Conservation (phyloP, 441 rosid genomes). For the Metrosideros polymorpha region DNA sequence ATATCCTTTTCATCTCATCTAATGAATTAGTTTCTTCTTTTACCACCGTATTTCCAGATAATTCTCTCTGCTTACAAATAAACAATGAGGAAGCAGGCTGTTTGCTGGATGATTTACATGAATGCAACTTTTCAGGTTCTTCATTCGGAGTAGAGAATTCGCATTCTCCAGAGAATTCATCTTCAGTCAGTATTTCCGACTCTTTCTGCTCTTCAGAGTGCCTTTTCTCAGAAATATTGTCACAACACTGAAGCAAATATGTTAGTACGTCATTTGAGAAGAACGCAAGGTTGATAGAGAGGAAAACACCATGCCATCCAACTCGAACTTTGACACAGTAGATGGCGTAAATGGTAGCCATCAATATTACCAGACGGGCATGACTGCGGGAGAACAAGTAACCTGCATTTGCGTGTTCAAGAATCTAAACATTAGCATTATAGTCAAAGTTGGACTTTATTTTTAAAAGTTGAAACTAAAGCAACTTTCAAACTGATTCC, state of each 20-base stretch:
- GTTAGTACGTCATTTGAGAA: constrained; percentile 76
- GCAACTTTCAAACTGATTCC: neutral
- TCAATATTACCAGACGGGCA: constrained; percentile 81
- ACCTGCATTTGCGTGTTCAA: constrained; percentile 45
- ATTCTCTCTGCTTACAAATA: constrained; percentile 35
- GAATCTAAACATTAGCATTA: neutral
- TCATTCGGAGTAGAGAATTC: constrained; percentile 45
- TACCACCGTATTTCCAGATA: constrained; percentile 32
- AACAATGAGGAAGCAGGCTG: constrained; percentile 39
- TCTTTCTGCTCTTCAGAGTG: constrained; percentile 59
- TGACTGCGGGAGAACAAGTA: constrained; percentile 88
- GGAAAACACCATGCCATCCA: constrained; percentile 93
- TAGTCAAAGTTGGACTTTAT: neutral
- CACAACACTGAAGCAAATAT: constrained; percentile 74
- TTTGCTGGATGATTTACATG: constrained; percentile 62
- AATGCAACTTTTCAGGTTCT: constrained; percentile 55
- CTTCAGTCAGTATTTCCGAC: constrained; percentile 49
- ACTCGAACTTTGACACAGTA: constrained; percentile 85
- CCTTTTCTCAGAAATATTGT: constrained; percentile 54
- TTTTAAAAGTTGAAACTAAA: neutral
- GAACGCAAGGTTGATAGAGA: constrained; percentile 85
- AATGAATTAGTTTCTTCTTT: constrained; percentile 49
- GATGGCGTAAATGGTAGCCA: constrained; percentile 60
- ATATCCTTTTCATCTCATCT: constrained; percentile 91
- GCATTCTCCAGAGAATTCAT: constrained; percentile 52